A percentile compares a stretch with the other conserved stretches of the same genome.
phyloP scores from a whole-genome alignment of 2,329 filamentous ascomycete species.

The Raffaelea albimanens region DNA sequence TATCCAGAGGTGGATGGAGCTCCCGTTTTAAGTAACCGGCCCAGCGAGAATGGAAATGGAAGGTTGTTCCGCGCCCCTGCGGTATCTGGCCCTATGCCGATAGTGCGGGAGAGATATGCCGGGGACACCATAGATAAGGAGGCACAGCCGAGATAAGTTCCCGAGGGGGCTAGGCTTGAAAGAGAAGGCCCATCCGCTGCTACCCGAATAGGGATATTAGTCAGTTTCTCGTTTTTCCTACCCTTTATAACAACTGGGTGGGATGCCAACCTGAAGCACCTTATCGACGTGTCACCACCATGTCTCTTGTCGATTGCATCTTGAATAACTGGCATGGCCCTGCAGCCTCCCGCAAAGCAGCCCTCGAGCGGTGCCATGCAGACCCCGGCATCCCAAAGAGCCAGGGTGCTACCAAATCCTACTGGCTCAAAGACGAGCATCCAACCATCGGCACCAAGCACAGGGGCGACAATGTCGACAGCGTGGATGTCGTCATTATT shows the following conservation, averaged over 20 bases:
- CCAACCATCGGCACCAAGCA: neutral
- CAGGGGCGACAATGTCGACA: neutral
- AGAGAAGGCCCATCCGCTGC: neutral
- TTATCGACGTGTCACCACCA: no score
- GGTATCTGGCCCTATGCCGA: no score
- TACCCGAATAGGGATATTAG: neutral
- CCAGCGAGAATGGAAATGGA: neutral
- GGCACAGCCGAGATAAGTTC: neutral
- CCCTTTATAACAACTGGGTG: no score
- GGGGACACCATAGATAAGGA: neutral
- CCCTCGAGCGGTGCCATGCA: neutral
- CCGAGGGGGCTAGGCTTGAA: no score
- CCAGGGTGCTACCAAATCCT: neutral
- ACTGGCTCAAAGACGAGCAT: neutral
- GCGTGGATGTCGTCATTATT: neutral
- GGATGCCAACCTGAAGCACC: no score
- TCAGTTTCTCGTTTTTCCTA: no score
- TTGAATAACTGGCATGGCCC: neutral
- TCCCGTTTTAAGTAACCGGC: neutral
- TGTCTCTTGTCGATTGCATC: neutral
- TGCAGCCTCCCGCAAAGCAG: neutral
- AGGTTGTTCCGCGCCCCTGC: neutral
- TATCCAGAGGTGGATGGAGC: neutral
- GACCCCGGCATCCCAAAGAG: neutral
- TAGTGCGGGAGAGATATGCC: no score